Base-by-base conservation (phyloP, 495 filamentous ascomycete species). In the Neurospora africana region DNA sequence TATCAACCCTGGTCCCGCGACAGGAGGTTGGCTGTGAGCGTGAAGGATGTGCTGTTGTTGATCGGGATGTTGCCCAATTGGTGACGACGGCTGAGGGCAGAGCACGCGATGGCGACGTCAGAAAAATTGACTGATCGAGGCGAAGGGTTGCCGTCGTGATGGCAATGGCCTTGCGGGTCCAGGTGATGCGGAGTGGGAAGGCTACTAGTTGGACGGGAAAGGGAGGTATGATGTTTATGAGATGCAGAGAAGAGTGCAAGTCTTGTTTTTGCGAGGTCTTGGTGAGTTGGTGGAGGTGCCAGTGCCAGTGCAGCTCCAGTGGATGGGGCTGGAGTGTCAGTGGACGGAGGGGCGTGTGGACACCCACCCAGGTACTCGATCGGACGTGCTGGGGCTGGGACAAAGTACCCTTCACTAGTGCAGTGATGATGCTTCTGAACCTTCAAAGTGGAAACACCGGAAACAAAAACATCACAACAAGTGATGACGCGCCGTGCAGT, bases 251-350 rank as follows among this genome's bases (percentile, higher is more conserved):
- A 72, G 74, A 13, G 33, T 38, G 41, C 33, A 72, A 74, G 71
- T 77, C 75, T 78, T 76, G 76, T 81, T 80, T 81, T 80, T 79
- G 71, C 78, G 72, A 77, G 70, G 72, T 74, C 72, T 61, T 77
- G 77, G 78, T 79, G 77, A 78, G 79, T 61, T 77, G 77, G 78
- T 79, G 77, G 79, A 80, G 77, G 72, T 68, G 40, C 38, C 61
- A 72, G 68, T 68, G 41, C 68, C 41, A 44, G n/a, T 71, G 41
- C 41, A 67, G 69, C 53, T n/a, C 53, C 53, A 61, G 53, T 58
- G 39, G 69, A 74, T 75, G 77, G 76, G 71, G 74, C 68, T 73
- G 35, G 65, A 75, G 44, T 70, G 73, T 44, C 73, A 70, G 71
- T 69, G 65, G 71, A 72, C 69, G 44, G 72, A 71, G 68, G 65